Evolutionary conservation across 1,284 basidiomycete genomes (phyloP).

Genomic region (Ceratobasidium sp.): DNA sequence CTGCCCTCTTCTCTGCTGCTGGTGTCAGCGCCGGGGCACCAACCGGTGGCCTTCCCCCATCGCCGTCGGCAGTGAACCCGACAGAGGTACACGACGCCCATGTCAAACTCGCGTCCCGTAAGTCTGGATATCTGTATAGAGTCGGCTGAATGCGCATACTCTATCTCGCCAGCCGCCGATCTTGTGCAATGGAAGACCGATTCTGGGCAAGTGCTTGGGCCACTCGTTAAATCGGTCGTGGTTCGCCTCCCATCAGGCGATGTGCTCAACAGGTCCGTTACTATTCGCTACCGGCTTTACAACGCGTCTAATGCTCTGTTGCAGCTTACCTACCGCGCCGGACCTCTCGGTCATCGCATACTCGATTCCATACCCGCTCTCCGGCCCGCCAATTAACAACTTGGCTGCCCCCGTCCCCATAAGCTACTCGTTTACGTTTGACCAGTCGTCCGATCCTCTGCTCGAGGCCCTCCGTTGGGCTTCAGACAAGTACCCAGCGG

Average conservation of each 20-base stretch:
- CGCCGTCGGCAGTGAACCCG: conserved; percentile 70
- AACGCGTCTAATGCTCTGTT: conserved; percentile 9
- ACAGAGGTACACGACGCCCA: conserved; percentile 70
- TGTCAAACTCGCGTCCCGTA: conserved; percentile 51
- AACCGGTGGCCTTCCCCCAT: conserved; percentile 59
- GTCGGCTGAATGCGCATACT: conserved; percentile 36
- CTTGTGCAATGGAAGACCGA: conserved; percentile 62
- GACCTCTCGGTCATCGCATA: conserved; percentile 53
- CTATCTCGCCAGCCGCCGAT: conserved; percentile 54
- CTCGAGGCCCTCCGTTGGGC: conserved; percentile 68
- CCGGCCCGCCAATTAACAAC: not conserved
- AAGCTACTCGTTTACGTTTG: conserved; percentile 65
- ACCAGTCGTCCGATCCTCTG: conserved; percentile 56
- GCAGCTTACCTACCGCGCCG: conserved; percentile 41
- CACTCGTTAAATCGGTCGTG: conserved; percentile 55
- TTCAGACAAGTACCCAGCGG: conserved; percentile 65
- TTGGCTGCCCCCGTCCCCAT: conserved; percentile 53
- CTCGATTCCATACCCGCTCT: conserved; percentile 45
- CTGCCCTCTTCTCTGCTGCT: conserved; percentile 24
- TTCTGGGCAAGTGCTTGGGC: conserved; percentile 56
- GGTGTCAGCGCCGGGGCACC: conserved; percentile 50
- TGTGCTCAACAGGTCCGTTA: conserved; percentile 52
- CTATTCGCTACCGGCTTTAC: conserved; percentile 41
- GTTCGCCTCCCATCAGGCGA: conserved; percentile 32
- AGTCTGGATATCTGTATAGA: not conserved